Conservation (phyloP, 2,329 filamentous ascomycete genomes). For the Colletotrichum orbiculare region DNA sequence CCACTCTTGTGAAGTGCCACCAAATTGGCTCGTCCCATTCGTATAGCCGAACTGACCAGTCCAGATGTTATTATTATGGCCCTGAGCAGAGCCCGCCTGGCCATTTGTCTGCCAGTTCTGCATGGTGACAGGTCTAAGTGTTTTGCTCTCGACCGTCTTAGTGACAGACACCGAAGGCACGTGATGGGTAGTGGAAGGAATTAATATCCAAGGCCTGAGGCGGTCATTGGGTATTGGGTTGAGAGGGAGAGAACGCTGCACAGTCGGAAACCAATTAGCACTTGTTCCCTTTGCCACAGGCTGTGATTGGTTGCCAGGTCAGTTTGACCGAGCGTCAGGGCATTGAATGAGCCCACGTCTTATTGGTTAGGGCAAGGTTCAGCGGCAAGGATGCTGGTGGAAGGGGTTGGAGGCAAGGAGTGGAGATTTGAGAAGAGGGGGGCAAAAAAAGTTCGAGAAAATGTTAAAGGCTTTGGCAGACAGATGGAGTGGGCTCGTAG, state of each 20-base stretch:
- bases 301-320: conserved; percentile 20
- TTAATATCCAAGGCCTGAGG: conserved; percentile 22
- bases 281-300: conserved; percentile 8
- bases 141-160: background rate
- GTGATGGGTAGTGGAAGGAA: conserved; percentile 19
- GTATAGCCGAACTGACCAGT: conserved; percentile 22
- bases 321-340: conserved; percentile 19
- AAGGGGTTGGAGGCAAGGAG: conserved; percentile 4
- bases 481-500: background rate
- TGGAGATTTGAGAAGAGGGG: background rate
- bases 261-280: conserved; percentile 31
- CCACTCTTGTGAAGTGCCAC: conserved; percentile 52
- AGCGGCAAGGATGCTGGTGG: too few species aligned
- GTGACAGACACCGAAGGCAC: conserved; percentile 6
- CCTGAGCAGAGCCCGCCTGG: conserved; percentile 33
- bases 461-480: conserved; percentile 6
- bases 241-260: conserved; percentile 22
- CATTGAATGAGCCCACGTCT: conserved; percentile 18
- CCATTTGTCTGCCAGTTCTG: conserved; percentile 38
- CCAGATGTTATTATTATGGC: conserved; percentile 37
- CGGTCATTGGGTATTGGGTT: conserved; percentile 21
- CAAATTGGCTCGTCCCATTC: conserved; percentile 44
- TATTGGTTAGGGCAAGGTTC: conserved; percentile 4
- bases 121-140: conserved; percentile 24
- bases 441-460: background rate